Evolutionary conservation across 1,139 yeast species (phyloP).

Genomic region (Hyphopichia wangnamkhiaoensis): DNA sequence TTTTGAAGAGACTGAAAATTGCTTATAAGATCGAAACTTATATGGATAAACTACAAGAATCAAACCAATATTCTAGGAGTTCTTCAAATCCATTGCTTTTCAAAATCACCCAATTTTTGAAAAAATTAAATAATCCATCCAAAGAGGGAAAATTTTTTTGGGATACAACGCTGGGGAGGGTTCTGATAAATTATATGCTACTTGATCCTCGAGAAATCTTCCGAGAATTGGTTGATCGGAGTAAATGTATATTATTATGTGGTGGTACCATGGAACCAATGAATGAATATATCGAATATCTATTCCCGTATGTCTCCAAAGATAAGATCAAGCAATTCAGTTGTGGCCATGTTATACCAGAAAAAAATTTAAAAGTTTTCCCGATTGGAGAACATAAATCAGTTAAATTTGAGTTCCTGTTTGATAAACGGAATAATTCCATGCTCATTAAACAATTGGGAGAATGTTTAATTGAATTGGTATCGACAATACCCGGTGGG

Average conservation of each 20-base stretch:
- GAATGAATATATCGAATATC: conserved; percentile 60
- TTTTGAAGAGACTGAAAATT: conserved; percentile 67
- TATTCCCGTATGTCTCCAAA: conserved; percentile 59
- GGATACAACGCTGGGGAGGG: conserved; percentile 34
- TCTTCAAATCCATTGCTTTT: conserved; percentile 61
- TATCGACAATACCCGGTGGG: conserved; percentile 65
- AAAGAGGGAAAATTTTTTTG: conserved; percentile 81
- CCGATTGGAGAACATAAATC: conserved; percentile 38
- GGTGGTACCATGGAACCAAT: conserved; percentile 98
- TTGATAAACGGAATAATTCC: conserved; percentile 54
- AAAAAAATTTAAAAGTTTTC: conserved; percentile 62
- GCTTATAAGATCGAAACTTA: conserved; percentile 85
- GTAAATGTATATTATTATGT: conserved; percentile 75
- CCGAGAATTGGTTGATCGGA: conserved; percentile 61
- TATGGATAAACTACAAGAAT: conserved; percentile 37
- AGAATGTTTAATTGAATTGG: conserved; percentile 41
- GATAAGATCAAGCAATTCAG: conserved; percentile 54
- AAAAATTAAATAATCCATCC: conserved; percentile 71
- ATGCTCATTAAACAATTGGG: conserved; percentile 57
- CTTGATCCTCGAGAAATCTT: conserved; percentile 80
- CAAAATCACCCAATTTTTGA: conserved; percentile 64
- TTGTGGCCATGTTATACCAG: conserved; percentile 87
- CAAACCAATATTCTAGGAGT: conserved; percentile 10
- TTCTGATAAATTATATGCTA: conserved; percentile 64
- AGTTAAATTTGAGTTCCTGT: conserved; percentile 63